Evolutionary conservation across 1,284 basidiomycete genomes (phyloP), one percentile per base, ranked within the genome.

Genomic region (Heliocybe sulcata): DNA sequence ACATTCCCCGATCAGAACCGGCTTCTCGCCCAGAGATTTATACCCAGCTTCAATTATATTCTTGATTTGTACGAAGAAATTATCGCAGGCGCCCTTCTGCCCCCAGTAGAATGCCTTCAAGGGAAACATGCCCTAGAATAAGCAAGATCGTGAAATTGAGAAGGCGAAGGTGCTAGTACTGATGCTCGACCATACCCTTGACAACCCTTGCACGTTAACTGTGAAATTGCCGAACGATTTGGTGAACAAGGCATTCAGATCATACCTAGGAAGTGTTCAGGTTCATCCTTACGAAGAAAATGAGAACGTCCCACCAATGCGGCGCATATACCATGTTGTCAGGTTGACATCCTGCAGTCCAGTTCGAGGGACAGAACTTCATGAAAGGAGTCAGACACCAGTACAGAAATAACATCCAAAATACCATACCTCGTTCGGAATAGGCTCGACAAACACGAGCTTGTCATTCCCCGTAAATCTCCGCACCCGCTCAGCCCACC

Each of bases 191-290:
- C 80, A 53, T 64, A 93, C 92, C 65, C 88, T 72, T 1, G 92
- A 87, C 6, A 96, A 69, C 1, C 88, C 92, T 73, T 97, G 94
- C 0, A 97, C 92, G 63, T 97, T 94, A 54, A 92, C 88, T 1
- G 84, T 85, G 68, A 96, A 89, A 59, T 87, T 80, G 0, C 90
- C 85, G 60, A 90, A 91, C 2, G 80, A 75, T 67, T 96, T 96
- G 26, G 72, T 72, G 70, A 97, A 96, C 26, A 98, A 74, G 2
- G 84, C 80, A 57, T 94, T 85, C 6, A 98, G 76, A 66, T 97
- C 94, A 63, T 98, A 97, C 90, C 89, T 92, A 56, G 35, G 19
- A 23, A n/a, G n/a, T 33, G 26, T 42, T 29, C 2, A 53, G 9
- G 4, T 16, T 27, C 42, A 25, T 23, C 2, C 3, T n/a, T 12